Evolutionary conservation across 371 early-diverging fungal genomes (phyloP), one percentile per base, ranked within the genome.

Genomic region (Mortierella sp.): DNA sequence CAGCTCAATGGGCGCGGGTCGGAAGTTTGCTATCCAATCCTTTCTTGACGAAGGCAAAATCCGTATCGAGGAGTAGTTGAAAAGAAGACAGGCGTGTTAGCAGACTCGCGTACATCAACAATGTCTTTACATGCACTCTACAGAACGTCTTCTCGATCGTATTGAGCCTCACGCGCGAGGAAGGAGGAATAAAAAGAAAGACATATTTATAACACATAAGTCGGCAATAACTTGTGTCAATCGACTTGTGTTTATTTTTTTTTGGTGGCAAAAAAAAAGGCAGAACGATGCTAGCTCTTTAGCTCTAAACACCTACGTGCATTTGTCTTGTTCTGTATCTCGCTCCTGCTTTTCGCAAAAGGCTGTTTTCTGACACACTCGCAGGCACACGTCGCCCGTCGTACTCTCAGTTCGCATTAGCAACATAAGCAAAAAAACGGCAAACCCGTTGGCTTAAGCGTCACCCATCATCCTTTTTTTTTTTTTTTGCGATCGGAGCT

Each of bases 31-130:
- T 4, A 73, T 84, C 43, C 85, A 84, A 57, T 84, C 85, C 24
- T 84, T 84, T 34, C 73, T 84, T 21, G 81, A 84, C 46, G 85
- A 84, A 54, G 81, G 81, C 76, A 84, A 84, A 74, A 80, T 84
- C 34, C 1, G 40, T 6, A 48, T 75, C 24, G 75, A 77, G 21
- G 51, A 44, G 9, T 77, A 81, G 43, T 40, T 4, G 2, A 55
- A 50, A n/a, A 3, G 31, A 34, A 55, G 0, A 24, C 26, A 40
- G 43, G 2, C 43, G 43, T 6, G 43, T 40, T 40, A 6, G 43
- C 6, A 6, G 4, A 40, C 43, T n/a, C n/a, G n/a, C n/a, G n/a
- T n/a, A n/a, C n/a, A n/a, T n/a, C n/a, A n/a, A n/a, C n/a, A n/a
- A 40, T 6, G 2, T 40, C 43, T 6, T 40, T 40, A 40, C 43